Base-by-base conservation (phyloP, 345 rosid genomes). In the Salix dunnii region DNA sequence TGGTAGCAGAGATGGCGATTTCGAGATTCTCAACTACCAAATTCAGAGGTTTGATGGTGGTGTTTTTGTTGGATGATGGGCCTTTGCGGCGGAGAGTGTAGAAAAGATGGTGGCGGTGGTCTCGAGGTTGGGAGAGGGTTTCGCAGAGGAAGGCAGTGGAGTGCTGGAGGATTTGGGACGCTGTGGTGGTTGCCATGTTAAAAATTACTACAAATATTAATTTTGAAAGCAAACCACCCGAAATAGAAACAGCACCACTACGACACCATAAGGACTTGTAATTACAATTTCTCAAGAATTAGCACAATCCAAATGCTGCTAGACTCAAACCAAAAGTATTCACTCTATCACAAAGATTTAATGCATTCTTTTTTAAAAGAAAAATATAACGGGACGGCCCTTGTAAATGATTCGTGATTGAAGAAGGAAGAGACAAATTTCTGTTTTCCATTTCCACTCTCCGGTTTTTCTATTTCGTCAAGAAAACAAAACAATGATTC, bases 21-120 rank as follows among this genome's bases (percentile, higher is more conserved):
- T 89, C 91, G 38, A 91, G 79, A 43, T 90, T 82, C 68, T 88
- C 78, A 7, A 76, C n/a, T 1, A 89, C 92, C 36, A 86, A 75
- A 48, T 81, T 77, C 27, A 86, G 75, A 11, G 85, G 73, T 80
- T 80, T 85, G 40, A 87, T 76, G 16, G 71, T 17, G 77, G 64
- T 18, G 67, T 66, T 18, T 53, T 70, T 85, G 70, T 62, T 72
- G 65, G 83, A 76, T 20, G 70, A 58, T 4, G 70, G 73, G 68
- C 69, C 66, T 33, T 70, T 79, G 73, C 69, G 55, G 74, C 86
- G 82, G 82, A 89, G 83, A 67, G 72, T 38, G 60, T 87, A 63
- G 76, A 84, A 33, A 70, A 88, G 71, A 74, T 70, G 74, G 85
- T 49, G 84, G 73, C 90, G 87, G 85, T 84, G 82, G 18, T 91